These are phyloP conservation scores for Penicillium steckii DNA, from an alignment of 495 filamentous ascomycete genomes.

Conservation along the genomic window DNA sequence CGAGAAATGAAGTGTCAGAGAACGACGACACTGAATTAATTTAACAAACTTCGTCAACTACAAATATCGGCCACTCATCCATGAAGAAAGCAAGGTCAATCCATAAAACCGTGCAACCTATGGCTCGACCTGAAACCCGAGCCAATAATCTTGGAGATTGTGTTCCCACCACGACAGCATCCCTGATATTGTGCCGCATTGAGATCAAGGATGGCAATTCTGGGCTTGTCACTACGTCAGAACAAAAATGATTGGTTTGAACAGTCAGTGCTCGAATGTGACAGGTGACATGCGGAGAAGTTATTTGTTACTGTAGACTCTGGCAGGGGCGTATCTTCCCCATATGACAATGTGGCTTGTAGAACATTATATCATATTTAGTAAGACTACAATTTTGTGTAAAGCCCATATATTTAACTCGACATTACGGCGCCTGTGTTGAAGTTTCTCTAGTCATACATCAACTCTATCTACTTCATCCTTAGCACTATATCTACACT, in stretches of 20 bases:
- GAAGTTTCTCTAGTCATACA: too few relatives aligned
- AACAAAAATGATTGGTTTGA: neutral
- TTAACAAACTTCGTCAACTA: neutral
- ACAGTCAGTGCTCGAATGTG: neutral
- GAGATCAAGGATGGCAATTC: slow-evolving; percentile 10
- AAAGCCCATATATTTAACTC: too few relatives aligned
- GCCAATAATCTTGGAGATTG: slow-evolving; percentile 14
- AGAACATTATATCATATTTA: slow-evolving; percentile 27
- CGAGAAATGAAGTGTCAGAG: too few relatives aligned
- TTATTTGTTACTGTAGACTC: slow-evolving; percentile 3
- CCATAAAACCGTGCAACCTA: neutral
- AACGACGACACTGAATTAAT: too few relatives aligned
- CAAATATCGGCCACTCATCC: neutral
- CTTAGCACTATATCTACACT: neutral
- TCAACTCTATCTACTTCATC: neutral
- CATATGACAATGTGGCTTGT: slow-evolving; percentile 20
- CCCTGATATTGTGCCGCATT: slow-evolving; percentile 9
- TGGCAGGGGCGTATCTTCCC: neutral
- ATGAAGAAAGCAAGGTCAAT: neutral
- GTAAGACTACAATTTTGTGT: neutral
- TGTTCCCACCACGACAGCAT: neutral
- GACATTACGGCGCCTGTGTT: too few relatives aligned
- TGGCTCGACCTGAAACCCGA: slow-evolving; percentile 1
- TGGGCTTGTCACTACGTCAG: slow-evolving; percentile 16
- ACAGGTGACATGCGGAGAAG: neutral